Base-by-base conservation (phyloP, 2,329 filamentous ascomycete species). In the Dactylonectria macrodidyma region DNA sequence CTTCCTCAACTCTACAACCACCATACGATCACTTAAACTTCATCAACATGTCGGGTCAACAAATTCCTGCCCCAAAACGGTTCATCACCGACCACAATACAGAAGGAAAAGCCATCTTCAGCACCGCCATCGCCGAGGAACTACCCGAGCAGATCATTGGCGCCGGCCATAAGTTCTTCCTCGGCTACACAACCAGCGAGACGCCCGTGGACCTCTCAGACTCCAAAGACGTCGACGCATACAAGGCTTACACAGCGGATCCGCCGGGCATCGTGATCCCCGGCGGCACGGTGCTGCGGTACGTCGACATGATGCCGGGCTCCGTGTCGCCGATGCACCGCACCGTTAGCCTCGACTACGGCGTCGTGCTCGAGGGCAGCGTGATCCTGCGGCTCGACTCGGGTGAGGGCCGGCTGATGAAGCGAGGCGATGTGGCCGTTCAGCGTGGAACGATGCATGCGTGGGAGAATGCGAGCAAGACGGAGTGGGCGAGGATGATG, bases 361-460 rank as follows among this genome's bases (percentile, higher is more conserved):
- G 86, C 5, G 81, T 89, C 50, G 81, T 89, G 6, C 70, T 90
- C 3, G 86, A 89, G 70, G 88, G 88, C 2, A 81, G 84, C 73
- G 73, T 90, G 44, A 86, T 88, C 69, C 79, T 89, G 76, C 64
- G 85, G 5, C 75, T 89, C 6, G 88, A 89, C 70, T 74, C 66
- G 19, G 83, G 87, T 1, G 86, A 85, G 67, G 80, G 71, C 59
- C 80, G 81, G 54, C 60, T 80, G n/a, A 78, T 80, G 30, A 78
- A 80, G 66, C 78, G 83, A 24, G 88, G 87, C 2, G 88, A 90
- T 68, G 78, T 89, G 14, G 83, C 83, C 8, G 83, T 90, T 24
- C 87, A 90, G 77, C 80, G 88, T 48, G 87, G 82, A 0, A 89
- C 87, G 6, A 87, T 85, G 79, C 87, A 90, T 74, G 82, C 83